Evolutionary conservation across 768 basidiomycete species (phyloP).

Genomic region (Chalciporus pseudorubinellus): DNA sequence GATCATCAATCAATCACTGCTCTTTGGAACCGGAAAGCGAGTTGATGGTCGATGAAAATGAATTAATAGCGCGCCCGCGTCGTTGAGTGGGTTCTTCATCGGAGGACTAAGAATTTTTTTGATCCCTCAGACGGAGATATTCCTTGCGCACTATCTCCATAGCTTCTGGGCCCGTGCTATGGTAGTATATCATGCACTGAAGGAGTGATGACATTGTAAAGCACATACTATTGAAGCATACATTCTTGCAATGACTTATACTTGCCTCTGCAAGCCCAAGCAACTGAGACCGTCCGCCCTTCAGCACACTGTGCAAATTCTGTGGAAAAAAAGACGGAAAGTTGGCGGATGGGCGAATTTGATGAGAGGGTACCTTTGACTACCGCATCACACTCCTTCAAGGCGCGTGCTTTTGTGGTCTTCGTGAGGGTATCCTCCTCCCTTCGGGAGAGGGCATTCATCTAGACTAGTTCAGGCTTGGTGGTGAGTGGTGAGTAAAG

Average conservation of each 20-base stretch:
- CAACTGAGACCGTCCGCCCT: slow-evolving; percentile 79
- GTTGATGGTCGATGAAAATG: not conserved
- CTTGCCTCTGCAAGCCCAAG: slow-evolving; percentile 76
- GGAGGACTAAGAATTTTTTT: slow-evolving; percentile 5
- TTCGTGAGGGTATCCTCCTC: slow-evolving; percentile 87
- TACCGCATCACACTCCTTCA: slow-evolving; percentile 72
- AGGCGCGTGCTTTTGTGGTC: slow-evolving; percentile 72
- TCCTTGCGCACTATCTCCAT: slow-evolving; percentile 72
- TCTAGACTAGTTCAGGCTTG: slow-evolving; percentile 26
- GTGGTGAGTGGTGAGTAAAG: not conserved
- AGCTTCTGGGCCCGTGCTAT: slow-evolving; percentile 68
- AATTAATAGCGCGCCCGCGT: not conserved
- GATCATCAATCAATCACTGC: too few species aligned
- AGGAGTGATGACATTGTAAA: not conserved
- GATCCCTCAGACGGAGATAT: slow-evolving; percentile 65
- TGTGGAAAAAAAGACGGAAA: slow-evolving; percentile 31
- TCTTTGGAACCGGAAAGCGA: not conserved
- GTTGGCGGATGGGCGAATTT: not conserved
- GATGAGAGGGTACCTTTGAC: slow-evolving; percentile 55
- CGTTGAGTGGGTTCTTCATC: not conserved
- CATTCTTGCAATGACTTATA: slow-evolving; percentile 73
- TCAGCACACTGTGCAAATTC: slow-evolving; percentile 84
- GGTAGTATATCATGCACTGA: not conserved
- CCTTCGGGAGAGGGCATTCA: slow-evolving; percentile 83
- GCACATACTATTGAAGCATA: slow-evolving; percentile 72